Percentiles rank a stretch among this genome's conserved stretches.
Conservation (phyloP, 805 yeast genomes). For the Ogataea allantospora region DNA sequence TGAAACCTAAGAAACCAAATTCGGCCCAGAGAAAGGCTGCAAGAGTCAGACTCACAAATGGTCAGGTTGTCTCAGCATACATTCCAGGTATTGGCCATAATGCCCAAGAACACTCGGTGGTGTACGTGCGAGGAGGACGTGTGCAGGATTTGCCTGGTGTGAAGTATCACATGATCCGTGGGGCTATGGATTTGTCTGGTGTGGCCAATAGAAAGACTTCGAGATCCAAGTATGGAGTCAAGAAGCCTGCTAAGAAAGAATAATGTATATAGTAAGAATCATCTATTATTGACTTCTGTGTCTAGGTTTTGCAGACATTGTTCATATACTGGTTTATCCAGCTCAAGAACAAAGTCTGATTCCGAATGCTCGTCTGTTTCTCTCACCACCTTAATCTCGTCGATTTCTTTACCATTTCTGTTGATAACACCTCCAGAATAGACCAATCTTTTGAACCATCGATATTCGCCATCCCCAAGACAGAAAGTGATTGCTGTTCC, state of each 20-base stretch:
- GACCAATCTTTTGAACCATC: slow-evolving; percentile 53
- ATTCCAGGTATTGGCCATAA: slow-evolving; percentile 99
- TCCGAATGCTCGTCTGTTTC: slow-evolving; percentile 15
- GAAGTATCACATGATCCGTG: slow-evolving; percentile 89
- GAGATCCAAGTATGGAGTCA: slow-evolving; percentile 91
- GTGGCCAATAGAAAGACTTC: slow-evolving; percentile 90
- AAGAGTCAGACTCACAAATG: slow-evolving; percentile 89
- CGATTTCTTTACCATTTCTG: slow-evolving; percentile 39
- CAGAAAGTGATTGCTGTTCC: slow-evolving; percentile 77
- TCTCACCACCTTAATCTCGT: slow-evolving; percentile 34
- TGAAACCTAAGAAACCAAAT: slow-evolving; percentile 97
- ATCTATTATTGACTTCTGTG: slow-evolving; percentile 34
- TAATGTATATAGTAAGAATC: slow-evolving; percentile 16
- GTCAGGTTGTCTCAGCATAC: slow-evolving; percentile 84
- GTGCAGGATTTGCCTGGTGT: slow-evolving; percentile 98
- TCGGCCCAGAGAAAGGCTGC: slow-evolving; percentile 97
- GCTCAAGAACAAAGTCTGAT: slow-evolving; percentile 33
- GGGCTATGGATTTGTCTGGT: slow-evolving; percentile 88
- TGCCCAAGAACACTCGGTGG: slow-evolving; percentile 96
- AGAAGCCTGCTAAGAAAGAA: slow-evolving; percentile 61
- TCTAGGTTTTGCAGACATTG: slow-evolving; percentile 44
- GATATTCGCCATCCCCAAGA: slow-evolving; percentile 76
- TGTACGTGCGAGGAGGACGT: slow-evolving; percentile 96
- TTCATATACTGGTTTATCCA: slow-evolving; percentile 40
- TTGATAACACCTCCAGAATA: slow-evolving; percentile 50